Evolutionary conservation across 2,329 filamentous ascomycete genomes (phyloP).

Genomic region (Chrysoporthe cubensis): DNA sequence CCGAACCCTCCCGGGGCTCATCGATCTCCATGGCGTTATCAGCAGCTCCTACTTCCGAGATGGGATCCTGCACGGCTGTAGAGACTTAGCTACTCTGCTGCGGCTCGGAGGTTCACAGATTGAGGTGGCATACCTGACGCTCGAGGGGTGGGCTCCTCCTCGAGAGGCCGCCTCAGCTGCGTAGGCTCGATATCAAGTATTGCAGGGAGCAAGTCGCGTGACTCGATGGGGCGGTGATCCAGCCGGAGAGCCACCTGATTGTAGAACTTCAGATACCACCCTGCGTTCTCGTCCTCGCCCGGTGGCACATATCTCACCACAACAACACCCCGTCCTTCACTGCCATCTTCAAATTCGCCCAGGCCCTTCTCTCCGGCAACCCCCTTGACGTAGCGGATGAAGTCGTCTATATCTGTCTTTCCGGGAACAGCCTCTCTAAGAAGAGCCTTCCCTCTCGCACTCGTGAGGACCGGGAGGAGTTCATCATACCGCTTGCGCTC

Average conservation of each 20-base stretch:
- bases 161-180: conserved; percentile 69
- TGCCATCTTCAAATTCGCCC: conserved; percentile 65
- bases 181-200: conserved; percentile 81
- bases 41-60: conserved; percentile 8
- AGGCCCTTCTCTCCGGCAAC: conserved; percentile 75
- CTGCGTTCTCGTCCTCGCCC: conserved; percentile 51
- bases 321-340: conserved; percentile 72
- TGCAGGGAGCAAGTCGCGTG: conserved; percentile 89
- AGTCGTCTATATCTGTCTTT: conserved; percentile 72
- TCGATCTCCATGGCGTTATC: conserved; percentile 36
- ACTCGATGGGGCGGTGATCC: conserved; percentile 82
- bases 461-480: conserved; percentile 73
- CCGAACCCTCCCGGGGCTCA: conserved; percentile 19
- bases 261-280: conserved; percentile 74
- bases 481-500: conserved; percentile 75
- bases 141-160: conserved; percentile 48
- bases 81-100: neutral
- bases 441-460: conserved; percentile 82
- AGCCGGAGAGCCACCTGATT: conserved; percentile 71
- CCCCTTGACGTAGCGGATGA: conserved; percentile 76
- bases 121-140: conserved; percentile 28
- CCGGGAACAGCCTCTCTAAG: conserved; percentile 64
- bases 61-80: conserved; percentile 5
- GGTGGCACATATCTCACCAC: conserved; percentile 73
- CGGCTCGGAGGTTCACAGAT: neutral